Conservation (phyloP, 176 grass and related monocot genomes). For the Eleusine coracana region DNA sequence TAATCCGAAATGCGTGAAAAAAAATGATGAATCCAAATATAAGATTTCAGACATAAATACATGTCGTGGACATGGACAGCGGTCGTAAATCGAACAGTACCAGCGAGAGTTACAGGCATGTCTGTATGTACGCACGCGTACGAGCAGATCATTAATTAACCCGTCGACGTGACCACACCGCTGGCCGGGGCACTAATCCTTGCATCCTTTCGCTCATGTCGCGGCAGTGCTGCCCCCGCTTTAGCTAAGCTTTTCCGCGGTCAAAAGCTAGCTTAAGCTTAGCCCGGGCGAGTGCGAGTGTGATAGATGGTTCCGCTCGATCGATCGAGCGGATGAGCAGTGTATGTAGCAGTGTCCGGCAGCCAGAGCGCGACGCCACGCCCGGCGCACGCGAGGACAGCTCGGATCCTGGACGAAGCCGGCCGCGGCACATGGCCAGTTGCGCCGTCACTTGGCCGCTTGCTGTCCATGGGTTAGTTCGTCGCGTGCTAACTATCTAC, state of each 20-base stretch:
- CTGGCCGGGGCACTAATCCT: not conserved
- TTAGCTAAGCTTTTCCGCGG: slow-evolving; percentile 1
- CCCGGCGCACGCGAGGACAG: slow-evolving; percentile 7
- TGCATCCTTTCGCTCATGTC: slow-evolving; percentile 4
- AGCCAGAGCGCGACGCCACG: not conserved
- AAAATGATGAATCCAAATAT: not conserved
- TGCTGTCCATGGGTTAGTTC: slow-evolving; percentile 25
- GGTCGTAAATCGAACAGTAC: not conserved
- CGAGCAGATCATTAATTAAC: slow-evolving; percentile 22
- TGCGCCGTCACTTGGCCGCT: slow-evolving; percentile 28
- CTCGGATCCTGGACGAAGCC: not conserved
- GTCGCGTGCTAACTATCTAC: not conserved
- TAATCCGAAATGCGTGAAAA: too few relatives aligned
- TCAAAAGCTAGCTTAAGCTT: slow-evolving; percentile 24
- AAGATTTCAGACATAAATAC: not conserved
- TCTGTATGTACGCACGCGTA: slow-evolving; percentile 25
- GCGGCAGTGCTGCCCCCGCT: not conserved
- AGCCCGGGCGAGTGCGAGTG: not conserved
- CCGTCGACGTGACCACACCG: slow-evolving; percentile 25
- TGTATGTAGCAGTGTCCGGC: not conserved
- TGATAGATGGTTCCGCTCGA: too few relatives aligned
- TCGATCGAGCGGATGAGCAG: too few relatives aligned
- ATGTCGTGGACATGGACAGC: not conserved
- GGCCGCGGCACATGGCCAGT: slow-evolving; percentile 35
- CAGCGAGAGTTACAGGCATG: slow-evolving; percentile 14